These are phyloP conservation scores for Ailanthus altissimus DNA, from an alignment of 345 rosid species.

Conservation along the genomic window DNA sequence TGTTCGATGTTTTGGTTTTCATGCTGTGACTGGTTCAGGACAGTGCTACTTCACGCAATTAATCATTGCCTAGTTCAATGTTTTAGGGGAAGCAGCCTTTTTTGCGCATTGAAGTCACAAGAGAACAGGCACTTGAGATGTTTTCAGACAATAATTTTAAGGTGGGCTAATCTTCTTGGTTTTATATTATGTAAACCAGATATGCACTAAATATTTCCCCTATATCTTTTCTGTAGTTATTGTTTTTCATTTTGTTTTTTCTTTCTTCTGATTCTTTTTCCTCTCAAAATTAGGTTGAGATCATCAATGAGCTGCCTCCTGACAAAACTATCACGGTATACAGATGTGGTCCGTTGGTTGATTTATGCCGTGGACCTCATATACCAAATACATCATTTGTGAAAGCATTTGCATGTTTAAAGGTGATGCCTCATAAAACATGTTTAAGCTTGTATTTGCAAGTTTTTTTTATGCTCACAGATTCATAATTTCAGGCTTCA, in stretches of 20 bases:
- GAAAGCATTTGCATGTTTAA: constrained; percentile 89
- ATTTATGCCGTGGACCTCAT: constrained; percentile 99
- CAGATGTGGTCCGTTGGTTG: constrained; percentile 96
- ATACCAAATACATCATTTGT: constrained; percentile 97
- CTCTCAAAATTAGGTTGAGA: constrained; percentile 67
- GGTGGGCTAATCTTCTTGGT: constrained; percentile 45
- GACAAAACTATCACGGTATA: constrained; percentile 95
- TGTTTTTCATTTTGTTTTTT: constrained; percentile 19
- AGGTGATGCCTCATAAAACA: constrained; percentile 44
- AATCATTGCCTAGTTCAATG: constrained; percentile 10
- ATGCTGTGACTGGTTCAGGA: constrained; percentile 1
- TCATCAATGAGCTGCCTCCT: constrained; percentile 78
- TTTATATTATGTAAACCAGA: constrained; percentile 7
- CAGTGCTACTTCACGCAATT: not conserved
- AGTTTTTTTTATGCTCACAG: constrained; percentile 15
- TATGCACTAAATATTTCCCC: not conserved
- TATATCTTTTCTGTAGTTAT: not conserved
- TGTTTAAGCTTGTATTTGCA: constrained; percentile 15
- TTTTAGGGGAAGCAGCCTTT: constrained; percentile 85
- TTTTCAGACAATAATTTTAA: constrained; percentile 90
- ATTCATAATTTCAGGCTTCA: constrained; percentile 71
- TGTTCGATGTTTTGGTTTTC: constrained; percentile 10
- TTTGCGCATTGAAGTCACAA: constrained; percentile 95
- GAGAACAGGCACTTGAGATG: constrained; percentile 82
- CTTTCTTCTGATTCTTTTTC: constrained; percentile 17